Evolutionary conservation across 495 filamentous ascomycete species (phyloP).

Genomic region (Penicillium turbatum): DNA sequence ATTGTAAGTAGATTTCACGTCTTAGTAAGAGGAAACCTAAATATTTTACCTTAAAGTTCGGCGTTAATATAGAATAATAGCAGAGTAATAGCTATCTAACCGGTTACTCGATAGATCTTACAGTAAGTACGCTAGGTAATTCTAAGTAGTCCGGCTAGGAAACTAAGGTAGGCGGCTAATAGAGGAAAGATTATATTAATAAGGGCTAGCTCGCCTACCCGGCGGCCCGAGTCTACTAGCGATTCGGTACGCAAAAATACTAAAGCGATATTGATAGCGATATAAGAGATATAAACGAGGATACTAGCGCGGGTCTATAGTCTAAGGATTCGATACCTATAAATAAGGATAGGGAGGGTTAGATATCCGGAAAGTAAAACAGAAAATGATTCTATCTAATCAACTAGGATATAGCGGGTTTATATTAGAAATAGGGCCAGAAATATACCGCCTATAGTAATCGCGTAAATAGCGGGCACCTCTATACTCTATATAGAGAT

Average conservation of each 20-base stretch:
- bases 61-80: constrained; percentile 16
- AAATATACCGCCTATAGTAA: constrained; percentile 18
- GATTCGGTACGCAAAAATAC: constrained; percentile 15
- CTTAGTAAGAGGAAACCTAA: constrained; percentile 10
- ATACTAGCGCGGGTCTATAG: constrained; percentile 18
- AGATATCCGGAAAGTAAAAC: constrained; percentile 16
- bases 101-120: constrained; percentile 20
- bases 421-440: constrained; percentile 10
- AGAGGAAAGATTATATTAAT: constrained; percentile 23
- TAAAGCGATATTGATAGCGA: constrained; percentile 17
- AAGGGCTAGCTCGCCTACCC: constrained; percentile 19
- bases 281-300: constrained; percentile 14
- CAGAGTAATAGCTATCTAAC: constrained; percentile 20
- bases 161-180: constrained; percentile 21
- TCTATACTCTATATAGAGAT: neutral
- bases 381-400: constrained; percentile 10
- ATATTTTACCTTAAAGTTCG: constrained; percentile 4
- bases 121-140: constrained; percentile 17
- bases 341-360: constrained; percentile 16
- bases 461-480: constrained; percentile 15
- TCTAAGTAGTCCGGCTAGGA: constrained; percentile 24
- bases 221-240: constrained; percentile 8
- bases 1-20: constrained; percentile 15
- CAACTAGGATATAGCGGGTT: constrained; percentile 4
- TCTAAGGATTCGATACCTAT: constrained; percentile 15